Base-by-base conservation (phyloP, 371 early-diverging fungal species). In the Neoconidiobolus thromboides region DNA sequence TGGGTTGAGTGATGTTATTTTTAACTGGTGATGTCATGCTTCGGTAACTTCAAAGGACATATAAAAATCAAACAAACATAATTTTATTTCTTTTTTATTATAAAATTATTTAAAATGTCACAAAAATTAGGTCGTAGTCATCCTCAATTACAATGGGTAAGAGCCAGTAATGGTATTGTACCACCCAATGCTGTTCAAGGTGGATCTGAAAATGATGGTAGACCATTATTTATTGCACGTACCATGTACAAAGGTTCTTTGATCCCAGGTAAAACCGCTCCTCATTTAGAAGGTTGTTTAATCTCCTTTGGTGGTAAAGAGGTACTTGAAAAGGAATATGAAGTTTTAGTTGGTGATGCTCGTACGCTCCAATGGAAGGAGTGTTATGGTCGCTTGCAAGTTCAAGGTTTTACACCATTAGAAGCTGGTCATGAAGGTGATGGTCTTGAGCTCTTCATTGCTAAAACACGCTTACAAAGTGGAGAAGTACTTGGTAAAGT, bases 201-300 rank as follows among this genome's bases (percentile, higher is more conserved):
- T 43, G 62, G 62, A 42, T 40, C 26, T 5, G 62, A 62, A 37
- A 9, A 26, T 12, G 62, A 62, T 55, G 63, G 60, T 12, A 42
- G 46, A 12, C 63, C 63, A n/a, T 55, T 59, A 5, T 63, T 44
- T 41, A 47, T 58, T 46, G 59, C 48, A 15, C 55, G 63, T 39
- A 41, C 51, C 43, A 49, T 38, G 51, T 63, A 61, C 60, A 54
- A 43, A 62, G 69, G 69, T 48, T 75, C 72, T 1, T 51, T 77
- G 46, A 78, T 77, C 55, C 70, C 74, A 58, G 79, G 79, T 50
- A 76, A 74, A 60, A 69, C 68, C 5, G 70, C 68, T 43, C 64
- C 69, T 4, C 69, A 71, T 50, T 14, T 72, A 51, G 64, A 67
- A 48, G 78, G 76, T 15, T 65, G 67, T 51, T 64, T 60, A 41